These are phyloP conservation scores for Dothidotthia symphoricarpi DNA, from an alignment of 2,329 filamentous ascomycete species.

Conservation along the genomic window DNA sequence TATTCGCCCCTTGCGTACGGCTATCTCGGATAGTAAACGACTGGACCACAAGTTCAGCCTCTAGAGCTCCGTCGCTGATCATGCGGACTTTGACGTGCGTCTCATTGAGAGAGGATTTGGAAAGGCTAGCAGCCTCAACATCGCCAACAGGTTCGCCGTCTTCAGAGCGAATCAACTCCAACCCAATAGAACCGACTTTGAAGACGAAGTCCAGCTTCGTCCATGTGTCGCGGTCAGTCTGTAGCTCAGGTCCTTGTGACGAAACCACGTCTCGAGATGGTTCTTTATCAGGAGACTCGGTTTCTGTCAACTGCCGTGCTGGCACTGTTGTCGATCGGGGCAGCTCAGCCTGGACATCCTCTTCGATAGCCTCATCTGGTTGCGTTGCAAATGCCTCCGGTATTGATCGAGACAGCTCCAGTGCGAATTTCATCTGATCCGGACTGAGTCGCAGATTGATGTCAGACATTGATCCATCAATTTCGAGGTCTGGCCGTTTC, in stretches of 20 bases:
- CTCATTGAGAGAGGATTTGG: constrained; percentile 90
- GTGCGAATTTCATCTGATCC: constrained; percentile 82
- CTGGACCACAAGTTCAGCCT: constrained; percentile 88
- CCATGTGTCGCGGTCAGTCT: constrained; percentile 70
- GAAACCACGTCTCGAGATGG: constrained; percentile 52
- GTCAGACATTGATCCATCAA: constrained; percentile 88
- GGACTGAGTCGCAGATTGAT: constrained; percentile 88
- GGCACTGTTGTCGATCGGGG: constrained; percentile 55
- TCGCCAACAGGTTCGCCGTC: constrained; percentile 76
- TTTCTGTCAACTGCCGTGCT: constrained; percentile 48
- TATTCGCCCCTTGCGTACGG: constrained; percentile 84
- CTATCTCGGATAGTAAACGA: constrained; percentile 95
- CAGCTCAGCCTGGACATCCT: constrained; percentile 73
- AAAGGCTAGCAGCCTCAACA: constrained; percentile 76
- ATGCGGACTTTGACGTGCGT: constrained; percentile 89
- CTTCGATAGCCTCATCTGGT: constrained; percentile 63
- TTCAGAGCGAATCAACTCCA: constrained; percentile 80
- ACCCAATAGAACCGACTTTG: constrained; percentile 78
- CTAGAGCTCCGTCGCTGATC: constrained; percentile 85
- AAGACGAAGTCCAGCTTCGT: constrained; percentile 92
- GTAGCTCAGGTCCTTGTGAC: constrained; percentile 63
- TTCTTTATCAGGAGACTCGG: constrained; percentile 28
- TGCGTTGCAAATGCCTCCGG: constrained; percentile 83
- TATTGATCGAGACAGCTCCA: constrained; percentile 84
- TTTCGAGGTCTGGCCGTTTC: constrained; percentile 84